Evolutionary conservation across 2,329 filamentous ascomycete species (phyloP).

Genomic region (Fusarium gaditjirri): DNA sequence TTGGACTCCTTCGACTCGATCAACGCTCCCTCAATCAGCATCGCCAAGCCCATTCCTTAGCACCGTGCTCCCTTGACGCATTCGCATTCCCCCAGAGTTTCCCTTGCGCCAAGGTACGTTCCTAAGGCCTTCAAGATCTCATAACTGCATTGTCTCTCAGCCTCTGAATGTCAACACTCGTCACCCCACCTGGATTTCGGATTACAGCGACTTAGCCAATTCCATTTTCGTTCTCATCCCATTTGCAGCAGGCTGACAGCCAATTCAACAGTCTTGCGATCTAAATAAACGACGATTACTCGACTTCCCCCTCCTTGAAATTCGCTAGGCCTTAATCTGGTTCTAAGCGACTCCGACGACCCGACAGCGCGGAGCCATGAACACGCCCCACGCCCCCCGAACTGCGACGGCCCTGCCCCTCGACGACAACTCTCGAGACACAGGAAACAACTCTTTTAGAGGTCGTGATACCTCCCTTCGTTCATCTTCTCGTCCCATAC

Average conservation of each 20-base stretch:
- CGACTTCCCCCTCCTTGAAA: conserved; percentile 2
- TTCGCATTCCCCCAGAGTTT: conserved; percentile 13
- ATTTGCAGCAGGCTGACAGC: conserved; percentile 22
- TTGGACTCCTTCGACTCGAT: conserved; percentile 17
- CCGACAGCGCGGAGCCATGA: conserved; percentile 46
- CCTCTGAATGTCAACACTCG: conserved; percentile 15
- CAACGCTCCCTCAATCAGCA: conserved; percentile 29
- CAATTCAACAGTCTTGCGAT: conserved; percentile 7
- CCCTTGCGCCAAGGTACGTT: conserved; percentile 37
- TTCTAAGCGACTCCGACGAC: conserved; percentile 37
- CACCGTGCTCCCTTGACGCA: conserved; percentile 25
- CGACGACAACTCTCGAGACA: conserved; percentile 32
- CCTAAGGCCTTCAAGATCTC: conserved; percentile 6
- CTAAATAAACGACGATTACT: conserved; percentile 13
- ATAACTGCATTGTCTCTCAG: not conserved
- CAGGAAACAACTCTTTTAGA: conserved; percentile 23
- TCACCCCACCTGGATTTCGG: conserved; percentile 31
- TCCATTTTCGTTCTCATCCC: conserved; percentile 8
- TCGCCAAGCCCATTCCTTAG: conserved; percentile 25
- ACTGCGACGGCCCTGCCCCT: conserved; percentile 44
- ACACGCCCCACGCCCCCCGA: conserved; percentile 43
- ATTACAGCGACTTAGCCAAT: conserved; percentile 9
- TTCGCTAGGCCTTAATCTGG: conserved; percentile 31
- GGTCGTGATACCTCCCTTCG: conserved; percentile 37
- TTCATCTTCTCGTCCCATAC: conserved; percentile 35